A percentile compares a stretch with the other conserved stretches of the same genome.
phyloP scores from a whole-genome alignment of 352 stramenopile genomes.

The Globisporangium lucens region DNA sequence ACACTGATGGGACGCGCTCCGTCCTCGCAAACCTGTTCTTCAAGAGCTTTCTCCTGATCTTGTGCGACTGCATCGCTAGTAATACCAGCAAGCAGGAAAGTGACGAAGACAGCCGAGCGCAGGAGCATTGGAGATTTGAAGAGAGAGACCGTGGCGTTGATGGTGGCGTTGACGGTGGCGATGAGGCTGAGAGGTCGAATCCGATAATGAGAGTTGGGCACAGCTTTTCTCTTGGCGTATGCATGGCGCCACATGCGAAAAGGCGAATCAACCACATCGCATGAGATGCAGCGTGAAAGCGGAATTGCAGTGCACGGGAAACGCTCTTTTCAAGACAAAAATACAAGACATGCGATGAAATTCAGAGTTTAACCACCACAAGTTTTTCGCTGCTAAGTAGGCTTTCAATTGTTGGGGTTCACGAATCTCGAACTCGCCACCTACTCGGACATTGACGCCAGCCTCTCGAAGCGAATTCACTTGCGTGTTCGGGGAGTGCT shows the following conservation, averaged over 20 bases:
- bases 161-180: neutral
- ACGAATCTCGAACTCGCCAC: too few species aligned
- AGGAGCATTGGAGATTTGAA: neutral
- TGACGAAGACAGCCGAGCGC: neutral
- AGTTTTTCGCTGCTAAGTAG: too few species aligned
- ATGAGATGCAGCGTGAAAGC: too few species aligned
- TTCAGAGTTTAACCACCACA: too few species aligned
- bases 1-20: constrained; percentile 7
- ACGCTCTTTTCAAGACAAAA: too few species aligned
- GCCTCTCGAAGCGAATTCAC: too few species aligned
- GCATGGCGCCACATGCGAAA: neutral
- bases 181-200: neutral
- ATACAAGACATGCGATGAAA: too few species aligned
- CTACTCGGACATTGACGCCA: too few species aligned
- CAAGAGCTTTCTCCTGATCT: neutral
- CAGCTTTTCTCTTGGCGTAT: too few species aligned
- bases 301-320: too few species aligned
- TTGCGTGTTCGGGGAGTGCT: too few species aligned
- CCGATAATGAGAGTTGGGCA: neutral
- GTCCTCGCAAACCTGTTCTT: neutral
- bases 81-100: neutral
- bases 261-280: neutral
- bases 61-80: neutral
- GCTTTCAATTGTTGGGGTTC: too few species aligned
- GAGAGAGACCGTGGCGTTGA: neutral